These are phyloP conservation scores for Boletus rubropictus DNA, from an alignment of 768 basidiomycete species.

Conservation along the genomic window DNA sequence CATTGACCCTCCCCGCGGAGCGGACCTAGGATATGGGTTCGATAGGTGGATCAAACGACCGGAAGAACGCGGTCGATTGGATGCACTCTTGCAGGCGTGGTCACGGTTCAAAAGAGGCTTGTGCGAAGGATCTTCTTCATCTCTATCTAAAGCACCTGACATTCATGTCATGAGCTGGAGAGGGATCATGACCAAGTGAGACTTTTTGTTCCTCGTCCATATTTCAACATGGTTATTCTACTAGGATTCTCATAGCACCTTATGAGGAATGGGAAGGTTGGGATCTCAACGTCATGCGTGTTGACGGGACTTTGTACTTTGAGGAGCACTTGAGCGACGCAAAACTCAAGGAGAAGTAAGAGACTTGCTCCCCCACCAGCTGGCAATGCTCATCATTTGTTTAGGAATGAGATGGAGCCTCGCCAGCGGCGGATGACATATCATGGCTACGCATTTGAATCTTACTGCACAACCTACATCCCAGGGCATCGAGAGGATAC, in stretches of 20 bases:
- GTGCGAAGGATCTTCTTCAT: slow-evolving; percentile 28
- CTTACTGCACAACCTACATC: slow-evolving; percentile 62
- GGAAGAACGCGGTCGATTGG: slow-evolving; percentile 63
- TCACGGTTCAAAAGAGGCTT: slow-evolving; percentile 37
- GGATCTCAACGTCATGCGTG: slow-evolving; percentile 78
- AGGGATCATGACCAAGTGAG: slow-evolving; percentile 80
- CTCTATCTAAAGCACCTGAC: slow-evolving; percentile 29
- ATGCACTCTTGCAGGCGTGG: slow-evolving; percentile 58
- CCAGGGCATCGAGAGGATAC: slow-evolving; percentile 19
- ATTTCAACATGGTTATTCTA: slow-evolving; percentile 1
- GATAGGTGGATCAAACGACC: slow-evolving; percentile 64
- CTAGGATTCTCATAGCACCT: slow-evolving; percentile 72
- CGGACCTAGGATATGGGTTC: slow-evolving; percentile 66
- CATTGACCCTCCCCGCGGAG: slow-evolving; percentile 57
- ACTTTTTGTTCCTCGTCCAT: not conserved
- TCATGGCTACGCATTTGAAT: slow-evolving; percentile 87
- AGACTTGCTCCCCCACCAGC: not conserved
- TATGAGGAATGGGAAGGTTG: slow-evolving; percentile 78
- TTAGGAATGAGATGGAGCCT: slow-evolving; percentile 61
- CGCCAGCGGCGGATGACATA: slow-evolving; percentile 63
- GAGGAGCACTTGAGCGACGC: slow-evolving; percentile 65
- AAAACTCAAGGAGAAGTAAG: slow-evolving; percentile 61
- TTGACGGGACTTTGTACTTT: slow-evolving; percentile 65
- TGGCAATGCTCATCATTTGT: slow-evolving; percentile 1
- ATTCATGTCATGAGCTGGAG: slow-evolving; percentile 68